phyloP scores from a whole-genome alignment of 768 basidiomycete species.

The Hypholoma sublateritium region DNA sequence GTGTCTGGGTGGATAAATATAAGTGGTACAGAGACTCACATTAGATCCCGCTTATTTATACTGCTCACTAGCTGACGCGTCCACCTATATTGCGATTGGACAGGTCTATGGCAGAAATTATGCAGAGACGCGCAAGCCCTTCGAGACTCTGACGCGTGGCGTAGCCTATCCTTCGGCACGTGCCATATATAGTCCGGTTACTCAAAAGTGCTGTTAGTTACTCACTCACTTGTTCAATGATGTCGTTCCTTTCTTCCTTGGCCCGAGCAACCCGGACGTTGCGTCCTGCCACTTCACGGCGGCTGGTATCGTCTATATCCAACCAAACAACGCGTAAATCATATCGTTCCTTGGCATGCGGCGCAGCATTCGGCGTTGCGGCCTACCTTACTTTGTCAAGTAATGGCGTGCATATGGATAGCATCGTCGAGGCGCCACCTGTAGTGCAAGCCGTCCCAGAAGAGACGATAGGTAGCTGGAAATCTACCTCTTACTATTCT shows the following conservation, averaged over 20 bases:
- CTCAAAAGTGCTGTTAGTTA: background rate
- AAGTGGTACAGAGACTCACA: constrained; percentile 5
- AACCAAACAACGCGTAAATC: constrained; percentile 13
- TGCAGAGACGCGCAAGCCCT: constrained; percentile 25
- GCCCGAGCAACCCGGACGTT: constrained; percentile 15
- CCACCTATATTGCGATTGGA: constrained; percentile 9
- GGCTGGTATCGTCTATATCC: constrained; percentile 16
- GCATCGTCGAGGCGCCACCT: constrained; percentile 7
- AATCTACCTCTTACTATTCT: background rate
- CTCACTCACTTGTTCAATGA: background rate
- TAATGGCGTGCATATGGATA: constrained; percentile 44
- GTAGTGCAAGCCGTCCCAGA: constrained; percentile 5
- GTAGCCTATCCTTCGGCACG: constrained; percentile 21
- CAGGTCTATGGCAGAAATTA: constrained; percentile 1
- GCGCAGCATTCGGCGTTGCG: constrained; percentile 28
- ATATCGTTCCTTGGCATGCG: constrained; percentile 27
- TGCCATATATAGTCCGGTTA: constrained; percentile 8
- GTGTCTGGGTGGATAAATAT: background rate
- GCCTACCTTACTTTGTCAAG: constrained; percentile 19
- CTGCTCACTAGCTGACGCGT: constrained; percentile 25
- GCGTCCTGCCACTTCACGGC: constrained; percentile 12
- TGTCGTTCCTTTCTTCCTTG: constrained; percentile 20
- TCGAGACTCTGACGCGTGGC: background rate
- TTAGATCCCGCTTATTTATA: constrained; percentile 8
- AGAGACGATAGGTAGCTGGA: constrained; percentile 21